Conservation (phyloP, 768 basidiomycete species). For the Lentinula edodes region DNA sequence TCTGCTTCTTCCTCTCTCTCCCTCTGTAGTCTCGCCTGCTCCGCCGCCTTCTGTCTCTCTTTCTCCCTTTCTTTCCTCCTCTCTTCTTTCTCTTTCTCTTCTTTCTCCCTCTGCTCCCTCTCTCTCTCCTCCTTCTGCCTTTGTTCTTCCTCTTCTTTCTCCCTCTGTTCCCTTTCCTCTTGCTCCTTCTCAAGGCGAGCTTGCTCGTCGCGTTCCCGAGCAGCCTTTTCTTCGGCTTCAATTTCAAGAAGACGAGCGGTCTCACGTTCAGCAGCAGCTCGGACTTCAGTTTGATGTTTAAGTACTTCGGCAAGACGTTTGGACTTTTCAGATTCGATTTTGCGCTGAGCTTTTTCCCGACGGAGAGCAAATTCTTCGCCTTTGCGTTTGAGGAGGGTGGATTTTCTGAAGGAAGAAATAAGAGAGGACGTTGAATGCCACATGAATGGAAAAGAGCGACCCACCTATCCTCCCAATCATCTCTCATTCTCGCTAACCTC, state of each 20-base stretch:
- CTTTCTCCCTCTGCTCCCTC: not conserved
- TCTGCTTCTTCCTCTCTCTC: constrained; percentile 73
- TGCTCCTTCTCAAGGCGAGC: not conserved
- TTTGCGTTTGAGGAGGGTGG: constrained; percentile 32
- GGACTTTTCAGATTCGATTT: constrained; percentile 82
- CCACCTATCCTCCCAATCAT: constrained; percentile 56
- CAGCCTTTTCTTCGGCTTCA: constrained; percentile 48
- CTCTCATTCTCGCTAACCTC: constrained; percentile 66
- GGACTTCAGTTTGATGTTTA: constrained; percentile 58
- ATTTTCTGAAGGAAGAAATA: constrained; percentile 17
- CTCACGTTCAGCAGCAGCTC: constrained; percentile 37
- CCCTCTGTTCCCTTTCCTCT: not conserved
- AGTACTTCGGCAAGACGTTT: constrained; percentile 56
- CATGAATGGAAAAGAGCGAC: constrained; percentile 4
- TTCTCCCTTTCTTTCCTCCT: constrained; percentile 54
- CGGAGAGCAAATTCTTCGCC: constrained; percentile 61
- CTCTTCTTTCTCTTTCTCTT: not conserved
- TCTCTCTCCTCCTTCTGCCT: not conserved
- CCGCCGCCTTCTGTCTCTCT: constrained; percentile 45
- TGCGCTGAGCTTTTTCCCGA: constrained; percentile 51
- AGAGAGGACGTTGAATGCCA: constrained; percentile 27
- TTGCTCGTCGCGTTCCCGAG: not conserved
- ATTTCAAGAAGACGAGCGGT: constrained; percentile 45
- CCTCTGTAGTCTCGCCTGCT: constrained; percentile 52
- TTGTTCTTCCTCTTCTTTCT: not conserved